Evolutionary conservation across 2,329 filamentous ascomycete species (phyloP).

Genomic region (Colletotrichum ledebouriae): DNA sequence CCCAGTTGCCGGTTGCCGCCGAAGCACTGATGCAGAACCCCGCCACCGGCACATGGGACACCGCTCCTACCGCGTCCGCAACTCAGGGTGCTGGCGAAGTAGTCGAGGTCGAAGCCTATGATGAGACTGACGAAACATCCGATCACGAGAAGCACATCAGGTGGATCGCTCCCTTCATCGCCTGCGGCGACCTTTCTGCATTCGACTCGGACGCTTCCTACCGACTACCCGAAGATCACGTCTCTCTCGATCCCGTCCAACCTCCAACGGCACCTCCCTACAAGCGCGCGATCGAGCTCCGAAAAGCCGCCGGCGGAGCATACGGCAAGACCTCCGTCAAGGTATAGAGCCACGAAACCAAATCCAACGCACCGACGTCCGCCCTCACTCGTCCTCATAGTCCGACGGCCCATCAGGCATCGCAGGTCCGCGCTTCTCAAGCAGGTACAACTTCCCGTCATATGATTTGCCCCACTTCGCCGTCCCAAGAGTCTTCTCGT

Average conservation of each 20-base stretch:
- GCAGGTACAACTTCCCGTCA: conserved; percentile 55
- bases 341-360: conserved; percentile 43
- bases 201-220: conserved; percentile 98
- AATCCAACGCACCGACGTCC: not conserved
- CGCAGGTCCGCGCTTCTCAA: conserved; percentile 56
- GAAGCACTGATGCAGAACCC: conserved; percentile 61
- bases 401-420: conserved; percentile 31
- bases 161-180: conserved; percentile 96
- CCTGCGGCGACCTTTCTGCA: conserved; percentile 94
- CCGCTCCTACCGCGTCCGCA: conserved; percentile 15
- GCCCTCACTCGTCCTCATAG: conserved; percentile 11
- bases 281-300: conserved; percentile 88
- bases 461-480: conserved; percentile 59
- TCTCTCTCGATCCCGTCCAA: conserved; percentile 92
- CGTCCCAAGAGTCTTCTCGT: conserved; percentile 62
- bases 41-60: conserved; percentile 59
- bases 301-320: conserved; percentile 80
- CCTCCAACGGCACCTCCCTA: conserved; percentile 97
- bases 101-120: conserved; percentile 48
- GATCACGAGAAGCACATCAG: conserved; percentile 59
- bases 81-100: conserved; percentile 11
- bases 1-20: conserved; percentile 57
- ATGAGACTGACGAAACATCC: conserved; percentile 46
- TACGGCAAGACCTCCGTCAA: conserved; percentile 76
- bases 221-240: conserved; percentile 85